These are phyloP conservation scores for Raphidocelis subcapitata DNA, from an alignment of 139 green algal genomes.

Conservation along the genomic window DNA sequence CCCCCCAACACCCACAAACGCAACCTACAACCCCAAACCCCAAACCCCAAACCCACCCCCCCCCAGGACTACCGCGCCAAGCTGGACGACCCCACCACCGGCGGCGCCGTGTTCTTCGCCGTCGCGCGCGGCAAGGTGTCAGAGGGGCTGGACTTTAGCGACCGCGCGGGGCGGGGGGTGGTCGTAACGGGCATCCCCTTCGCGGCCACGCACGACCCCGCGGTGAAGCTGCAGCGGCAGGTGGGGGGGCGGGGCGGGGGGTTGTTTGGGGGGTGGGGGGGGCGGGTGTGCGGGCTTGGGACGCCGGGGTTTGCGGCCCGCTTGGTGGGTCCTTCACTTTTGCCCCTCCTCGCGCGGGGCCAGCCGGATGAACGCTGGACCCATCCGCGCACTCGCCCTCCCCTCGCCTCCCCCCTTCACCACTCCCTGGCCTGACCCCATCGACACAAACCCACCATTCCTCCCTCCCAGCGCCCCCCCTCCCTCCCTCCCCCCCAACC, in stretches of 20 bases:
- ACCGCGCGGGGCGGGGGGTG: conserved; percentile 84
- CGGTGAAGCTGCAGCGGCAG: conserved; percentile 33
- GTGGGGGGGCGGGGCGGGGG: background rate
- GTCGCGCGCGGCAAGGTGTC: conserved; percentile 83
- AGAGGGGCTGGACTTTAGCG: conserved; percentile 97
- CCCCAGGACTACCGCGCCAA: conserved; percentile 64
- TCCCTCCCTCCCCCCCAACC: too few species aligned
- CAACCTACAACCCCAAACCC: conserved; percentile 13
- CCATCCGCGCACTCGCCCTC: too few species aligned
- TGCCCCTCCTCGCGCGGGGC: too few species aligned
- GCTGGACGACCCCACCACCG: conserved; percentile 58
- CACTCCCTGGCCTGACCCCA: too few species aligned
- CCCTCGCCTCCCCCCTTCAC: too few species aligned
- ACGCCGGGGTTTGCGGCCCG: too few species aligned
- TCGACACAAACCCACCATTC: too few species aligned
- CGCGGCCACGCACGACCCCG: conserved; percentile 46
- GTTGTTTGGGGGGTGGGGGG: background rate
- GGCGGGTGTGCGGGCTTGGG: background rate
- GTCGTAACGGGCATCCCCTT: conserved; percentile 96
- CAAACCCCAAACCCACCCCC: too few species aligned
- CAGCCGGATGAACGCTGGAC: too few species aligned
- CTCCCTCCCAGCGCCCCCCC: too few species aligned
- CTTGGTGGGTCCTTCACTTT: too few species aligned
- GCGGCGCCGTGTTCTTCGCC: conserved; percentile 89
- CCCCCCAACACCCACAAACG: too few species aligned